Percentiles rank a stretch among this genome's conserved stretches.
phyloP scores from a whole-genome alignment of 2,329 filamentous ascomycete genomes.

The Exophiala sideris region DNA sequence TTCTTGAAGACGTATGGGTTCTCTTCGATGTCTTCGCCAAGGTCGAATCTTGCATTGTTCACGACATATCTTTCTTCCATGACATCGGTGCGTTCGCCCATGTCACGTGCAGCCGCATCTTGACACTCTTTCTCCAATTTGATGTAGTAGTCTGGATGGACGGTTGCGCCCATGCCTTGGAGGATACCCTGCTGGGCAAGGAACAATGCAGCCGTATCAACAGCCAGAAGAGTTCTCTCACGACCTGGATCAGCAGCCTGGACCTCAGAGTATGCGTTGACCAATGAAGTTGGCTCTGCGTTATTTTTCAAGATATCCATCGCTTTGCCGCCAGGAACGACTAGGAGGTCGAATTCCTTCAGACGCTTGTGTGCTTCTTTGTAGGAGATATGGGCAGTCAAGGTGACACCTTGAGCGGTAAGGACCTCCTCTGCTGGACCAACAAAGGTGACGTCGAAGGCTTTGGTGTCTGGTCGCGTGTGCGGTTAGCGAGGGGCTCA shows the following conservation, averaged over 20 bases:
- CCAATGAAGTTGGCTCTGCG: slow-evolving; percentile 64
- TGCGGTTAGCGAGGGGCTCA: slow-evolving; percentile 23
- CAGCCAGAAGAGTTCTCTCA: slow-evolving; percentile 75
- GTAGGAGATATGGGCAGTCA: slow-evolving; percentile 72
- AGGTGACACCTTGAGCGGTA: slow-evolving; percentile 61
- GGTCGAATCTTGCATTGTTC: slow-evolving; percentile 84
- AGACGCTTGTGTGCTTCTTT: slow-evolving; percentile 72
- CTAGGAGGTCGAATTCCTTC: slow-evolving; percentile 73
- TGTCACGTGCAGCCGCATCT: slow-evolving; percentile 65
- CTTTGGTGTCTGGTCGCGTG: slow-evolving; percentile 45
- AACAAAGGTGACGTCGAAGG: slow-evolving; percentile 53
- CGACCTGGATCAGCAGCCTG: slow-evolving; percentile 74
- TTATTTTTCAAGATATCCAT: slow-evolving; percentile 59
- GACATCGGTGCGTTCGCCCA: slow-evolving; percentile 75
- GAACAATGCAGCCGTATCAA: slow-evolving; percentile 77
- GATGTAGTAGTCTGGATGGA: slow-evolving; percentile 75
- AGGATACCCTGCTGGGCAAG: slow-evolving; percentile 74
- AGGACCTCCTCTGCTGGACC: slow-evolving; percentile 46
- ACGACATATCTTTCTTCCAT: slow-evolving; percentile 81
- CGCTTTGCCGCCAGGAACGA: slow-evolving; percentile 69
- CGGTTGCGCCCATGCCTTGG: slow-evolving; percentile 74
- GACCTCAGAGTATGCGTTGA: slow-evolving; percentile 72
- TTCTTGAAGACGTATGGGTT: slow-evolving; percentile 79
- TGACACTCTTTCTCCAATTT: slow-evolving; percentile 79
- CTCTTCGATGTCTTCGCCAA: slow-evolving; percentile 72